Evolutionary conservation across 352 stramenopile species (phyloP), one percentile per base, ranked within the genome.

Genomic region (Phytophthora pini): DNA sequence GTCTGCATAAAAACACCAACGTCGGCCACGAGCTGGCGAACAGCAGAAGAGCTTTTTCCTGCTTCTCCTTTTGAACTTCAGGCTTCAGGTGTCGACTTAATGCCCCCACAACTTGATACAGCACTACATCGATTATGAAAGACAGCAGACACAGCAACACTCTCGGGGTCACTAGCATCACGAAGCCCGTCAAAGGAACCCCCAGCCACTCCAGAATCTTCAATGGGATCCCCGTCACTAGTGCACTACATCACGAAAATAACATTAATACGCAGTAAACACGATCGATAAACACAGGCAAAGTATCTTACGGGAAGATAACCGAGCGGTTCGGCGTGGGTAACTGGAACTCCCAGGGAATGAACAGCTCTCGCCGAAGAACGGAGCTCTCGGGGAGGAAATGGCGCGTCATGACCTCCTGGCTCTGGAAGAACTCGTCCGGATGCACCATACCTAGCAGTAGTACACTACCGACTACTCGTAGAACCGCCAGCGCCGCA

Each of bases 381-480:
- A 68, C 54, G 10, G 48, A 48, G 3, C 46, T 39, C 5, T 65
- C 45, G 8, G 55, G 40, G n/a, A 93, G 38, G 11, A 80, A 72
- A 45, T 84, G 67, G 24, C 71, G 73, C 24, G 88, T 84, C 80
- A 93, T 92, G 32, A 96, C 73, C 65, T 96, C 88, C 59, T 90
- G 86, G 48, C 83, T 91, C 75, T 96, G 88, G 62, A 96, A 96
- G 57, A 92, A 96, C 70, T 96, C 88, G 58, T 96, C 88, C 17
- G 86, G 84, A 56, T 93, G 83, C 47, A 93, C 65, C 79, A 94
- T 89, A 0, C 80, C 77, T 46, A 84, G 47, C n/a, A 80, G 60
- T 2, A 68, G 11, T 8, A 84, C 49, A 11, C 70, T 61, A 7
- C 47, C 68, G 9, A 65, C 20, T 26, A 85, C 56, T 11, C 88